These are phyloP conservation scores for Globisporangium radiosum DNA, from an alignment of 352 stramenopile genomes.

Conservation along the genomic window DNA sequence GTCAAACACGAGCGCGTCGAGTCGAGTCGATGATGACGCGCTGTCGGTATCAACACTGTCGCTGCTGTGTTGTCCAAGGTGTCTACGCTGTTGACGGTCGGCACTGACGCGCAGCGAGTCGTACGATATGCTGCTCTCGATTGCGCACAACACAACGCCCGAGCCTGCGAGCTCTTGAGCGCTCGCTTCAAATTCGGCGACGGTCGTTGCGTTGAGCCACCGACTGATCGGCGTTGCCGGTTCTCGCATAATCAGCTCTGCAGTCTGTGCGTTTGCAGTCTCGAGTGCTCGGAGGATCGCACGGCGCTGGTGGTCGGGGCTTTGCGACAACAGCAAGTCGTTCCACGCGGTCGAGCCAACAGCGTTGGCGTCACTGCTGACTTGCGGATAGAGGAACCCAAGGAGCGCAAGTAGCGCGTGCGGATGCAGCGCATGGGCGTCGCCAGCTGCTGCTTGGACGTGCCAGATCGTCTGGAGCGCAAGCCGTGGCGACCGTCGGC, in stretches of 20 bases:
- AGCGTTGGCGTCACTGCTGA: not conserved
- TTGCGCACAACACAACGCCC: conserved; percentile 54
- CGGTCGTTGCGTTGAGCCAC: conserved; percentile 49
- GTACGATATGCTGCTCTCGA: conserved; percentile 68
- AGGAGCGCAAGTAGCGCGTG: conserved; percentile 58
- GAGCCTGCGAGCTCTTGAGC: conserved; percentile 36
- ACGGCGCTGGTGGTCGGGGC: conserved; percentile 42
- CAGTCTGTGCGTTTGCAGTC: conserved; percentile 24
- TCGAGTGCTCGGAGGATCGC: conserved; percentile 40
- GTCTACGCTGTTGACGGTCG: no score
- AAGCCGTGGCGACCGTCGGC: conserved; percentile 57
- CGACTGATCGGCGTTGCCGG: conserved; percentile 44
- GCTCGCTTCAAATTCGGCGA: conserved; percentile 44
- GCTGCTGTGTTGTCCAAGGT: conserved; percentile 8
- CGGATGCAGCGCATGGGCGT: conserved; percentile 45
- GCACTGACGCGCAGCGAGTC: conserved; percentile 33
- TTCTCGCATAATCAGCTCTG: conserved; percentile 40
- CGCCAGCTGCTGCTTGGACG: conserved; percentile 53
- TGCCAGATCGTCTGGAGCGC: conserved; percentile 80
- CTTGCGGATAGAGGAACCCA: conserved; percentile 52
- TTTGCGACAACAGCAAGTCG: conserved; percentile 54
- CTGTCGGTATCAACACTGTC: not conserved
- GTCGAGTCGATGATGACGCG: not conserved
- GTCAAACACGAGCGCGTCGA: conserved; percentile 63
- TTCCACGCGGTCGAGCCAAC: conserved; percentile 38